phyloP scores from a whole-genome alignment of 768 basidiomycete species.

The Hygrophorus russula region DNA sequence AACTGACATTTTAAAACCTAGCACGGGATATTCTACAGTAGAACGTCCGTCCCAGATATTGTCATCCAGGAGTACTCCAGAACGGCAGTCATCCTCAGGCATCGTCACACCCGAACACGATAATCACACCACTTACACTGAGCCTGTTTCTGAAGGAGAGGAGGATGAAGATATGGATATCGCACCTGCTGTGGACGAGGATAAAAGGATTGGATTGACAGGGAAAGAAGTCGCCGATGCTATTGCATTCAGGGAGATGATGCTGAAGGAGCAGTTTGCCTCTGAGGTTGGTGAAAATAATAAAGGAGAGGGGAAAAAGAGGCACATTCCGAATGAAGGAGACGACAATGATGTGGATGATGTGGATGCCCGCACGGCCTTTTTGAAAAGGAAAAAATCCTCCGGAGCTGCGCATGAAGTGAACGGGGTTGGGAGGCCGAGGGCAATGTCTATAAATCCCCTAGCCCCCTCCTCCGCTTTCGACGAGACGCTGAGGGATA shows the following conservation, averaged over 20 bases:
- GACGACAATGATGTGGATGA: slow-evolving; percentile 18
- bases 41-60: slow-evolving; percentile 51
- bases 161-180: slow-evolving; percentile 69
- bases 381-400: slow-evolving; percentile 19
- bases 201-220: slow-evolving; percentile 66
- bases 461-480: slow-evolving; percentile 76
- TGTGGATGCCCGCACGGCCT: slow-evolving; percentile 20
- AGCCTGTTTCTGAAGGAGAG: slow-evolving; percentile 94
- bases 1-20: slow-evolving; percentile 88
- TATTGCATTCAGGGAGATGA: slow-evolving; percentile 74
- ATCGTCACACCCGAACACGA: slow-evolving; percentile 30
- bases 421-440: slow-evolving; percentile 15
- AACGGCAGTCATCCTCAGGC: slow-evolving; percentile 31
- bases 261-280: slow-evolving; percentile 41
- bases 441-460: slow-evolving; percentile 66
- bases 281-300: slow-evolving; percentile 20
- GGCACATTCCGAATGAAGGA: background rate
- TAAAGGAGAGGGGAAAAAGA: slow-evolving; percentile 10
- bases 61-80: slow-evolving; percentile 36
- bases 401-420: slow-evolving; percentile 11
- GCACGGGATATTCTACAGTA: slow-evolving; percentile 59
- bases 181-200: slow-evolving; percentile 70
- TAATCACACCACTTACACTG: slow-evolving; percentile 44
- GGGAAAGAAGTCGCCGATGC: slow-evolving; percentile 72
- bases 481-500: slow-evolving; percentile 72